Evolutionary conservation across 208 protist genomes (phyloP), one percentile per base, ranked within the genome.

Genomic region (Trypanosoma conorhini): DNA sequence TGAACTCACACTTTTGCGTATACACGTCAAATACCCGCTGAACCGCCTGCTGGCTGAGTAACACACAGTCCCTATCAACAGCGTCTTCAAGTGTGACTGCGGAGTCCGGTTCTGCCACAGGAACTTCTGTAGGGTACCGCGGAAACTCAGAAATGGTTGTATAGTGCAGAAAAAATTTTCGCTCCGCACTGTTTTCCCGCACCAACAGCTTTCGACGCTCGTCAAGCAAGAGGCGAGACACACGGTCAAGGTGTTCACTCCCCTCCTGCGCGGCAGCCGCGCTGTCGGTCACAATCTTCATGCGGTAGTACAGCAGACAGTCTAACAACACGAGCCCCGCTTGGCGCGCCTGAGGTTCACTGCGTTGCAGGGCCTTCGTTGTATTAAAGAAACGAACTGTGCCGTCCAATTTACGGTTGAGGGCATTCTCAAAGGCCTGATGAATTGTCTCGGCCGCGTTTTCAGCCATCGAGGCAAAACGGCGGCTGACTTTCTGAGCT

Each of bases 1-100:
- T 95, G 72, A 94, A 96, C 58, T 94, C 86, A 70, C 81, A 87
- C 56, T 89, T 84, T 79, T 94, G 86, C 42, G 61, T 74, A 72
- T 85, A 93, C 24, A 92, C 15, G 35, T 94, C 83, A 77, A 82
- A 94, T 51, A 84, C 85, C 26, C 82, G 79, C 56, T 82, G 55
- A 33, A 86, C 70, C 15, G 79, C 74, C 50, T 81, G 64, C 59
- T 90, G 70, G 50, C 70, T 94, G 30, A 96, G 79, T 42, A 96
- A 60, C 28, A 96, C 78, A 51, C 78, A 86, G 21, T 75, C 62
- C 15, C 62, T 70, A 57, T 70, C 61, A 17, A 82, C 72, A 26
- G 62, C 78, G 48, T 21, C 35, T 13, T 63, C 67, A 30, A 63
- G 67, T 21, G 74, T 70, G n/a, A 63, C 65, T 13, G 22, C 50